phyloP scores from a whole-genome alignment of 768 basidiomycete species.

The Imleria badia region DNA sequence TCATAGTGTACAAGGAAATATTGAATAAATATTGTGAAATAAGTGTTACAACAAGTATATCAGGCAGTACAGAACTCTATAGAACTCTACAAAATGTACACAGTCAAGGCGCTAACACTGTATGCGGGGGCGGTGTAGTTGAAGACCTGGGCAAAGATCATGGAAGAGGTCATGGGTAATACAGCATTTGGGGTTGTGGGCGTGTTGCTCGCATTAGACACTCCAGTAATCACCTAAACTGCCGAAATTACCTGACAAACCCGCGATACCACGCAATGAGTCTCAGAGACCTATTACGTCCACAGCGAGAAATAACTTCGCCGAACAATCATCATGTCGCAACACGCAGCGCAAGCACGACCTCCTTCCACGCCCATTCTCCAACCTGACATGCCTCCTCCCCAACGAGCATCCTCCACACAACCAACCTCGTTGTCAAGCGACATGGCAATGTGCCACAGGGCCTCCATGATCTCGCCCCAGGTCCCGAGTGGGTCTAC shows the following conservation, averaged over 20 bases:
- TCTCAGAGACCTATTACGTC: too few species aligned
- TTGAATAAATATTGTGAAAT: too few species aligned
- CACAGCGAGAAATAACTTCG: too few species aligned
- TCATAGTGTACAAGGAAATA: too few species aligned
- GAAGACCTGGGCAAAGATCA: constrained; percentile 50
- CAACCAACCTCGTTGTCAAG: constrained; percentile 53
- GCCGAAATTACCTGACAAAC: too few species aligned
- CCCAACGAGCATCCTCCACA: constrained; percentile 53
- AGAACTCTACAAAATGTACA: constrained; percentile 3
- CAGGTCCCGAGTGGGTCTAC: constrained; percentile 39
- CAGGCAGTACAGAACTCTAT: too few species aligned
- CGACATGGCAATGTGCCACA: constrained; percentile 35
- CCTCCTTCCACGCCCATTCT: constrained; percentile 53
- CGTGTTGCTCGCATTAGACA: too few species aligned
- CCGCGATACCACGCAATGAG: too few species aligned
- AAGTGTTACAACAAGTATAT: too few species aligned
- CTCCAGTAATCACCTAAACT: too few species aligned
- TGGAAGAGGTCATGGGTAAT: constrained; percentile 1
- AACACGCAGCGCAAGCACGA: neutral
- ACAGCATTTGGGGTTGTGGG: too few species aligned
- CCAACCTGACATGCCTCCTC: constrained; percentile 36
- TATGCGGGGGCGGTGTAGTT: constrained; percentile 54
- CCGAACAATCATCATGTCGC: neutral
- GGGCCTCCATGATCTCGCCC: constrained; percentile 51
- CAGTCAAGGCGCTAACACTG: constrained; percentile 38